Base-by-base conservation (phyloP, 2,329 filamentous ascomycete genomes). In the Ramularia endophylla region DNA sequence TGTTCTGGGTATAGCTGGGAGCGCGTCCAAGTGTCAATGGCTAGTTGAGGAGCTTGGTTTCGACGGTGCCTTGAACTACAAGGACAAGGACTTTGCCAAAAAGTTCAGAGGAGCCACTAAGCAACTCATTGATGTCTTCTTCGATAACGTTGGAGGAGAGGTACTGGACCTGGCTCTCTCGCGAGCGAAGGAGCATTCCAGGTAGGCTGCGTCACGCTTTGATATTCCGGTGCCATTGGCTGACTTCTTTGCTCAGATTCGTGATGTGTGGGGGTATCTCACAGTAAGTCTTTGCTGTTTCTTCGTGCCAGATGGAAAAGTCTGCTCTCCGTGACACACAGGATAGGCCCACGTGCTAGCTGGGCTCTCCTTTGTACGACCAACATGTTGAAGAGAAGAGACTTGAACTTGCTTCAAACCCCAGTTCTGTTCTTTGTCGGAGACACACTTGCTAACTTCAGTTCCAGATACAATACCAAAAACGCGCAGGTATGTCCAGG, bases 71-170 rank as follows among this genome's bases (percentile, higher is more conserved):
- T 56, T 86, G 43, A 83, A 86, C 64, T 86, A 86, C 67, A 85
- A 85, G 69, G 73, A 73, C 32, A 50, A 67, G 11, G 74, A 78
- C 42, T 85, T 83, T 58, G 71, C 66, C 53, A 61, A 71, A 46
- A 70, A 80, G 60, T 75, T 86, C 54, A 70, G 72, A 49, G 72
- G 71, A 30, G 78, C 75, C 4, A 84, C 80, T 5, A 64, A 48
- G 28, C 29, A 64, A 46, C 33, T 51, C 15, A 54, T 54, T 15
- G 52, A 83, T 83, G 76, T 85, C n/a, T 85, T 77, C 63, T 85
- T 78, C 59, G 82, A 85, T 62, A 85, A 85, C 65, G 79, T 83
- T 16, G 82, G 82, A 8, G 82, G 82, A 5, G 78, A 83, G 44
- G 78, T 85, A 37, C 68, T 86, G 30, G 78, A 85, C 55, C 62